Base-by-base conservation (phyloP, 208 protist species). In the Crithidia brevicula region DNA sequence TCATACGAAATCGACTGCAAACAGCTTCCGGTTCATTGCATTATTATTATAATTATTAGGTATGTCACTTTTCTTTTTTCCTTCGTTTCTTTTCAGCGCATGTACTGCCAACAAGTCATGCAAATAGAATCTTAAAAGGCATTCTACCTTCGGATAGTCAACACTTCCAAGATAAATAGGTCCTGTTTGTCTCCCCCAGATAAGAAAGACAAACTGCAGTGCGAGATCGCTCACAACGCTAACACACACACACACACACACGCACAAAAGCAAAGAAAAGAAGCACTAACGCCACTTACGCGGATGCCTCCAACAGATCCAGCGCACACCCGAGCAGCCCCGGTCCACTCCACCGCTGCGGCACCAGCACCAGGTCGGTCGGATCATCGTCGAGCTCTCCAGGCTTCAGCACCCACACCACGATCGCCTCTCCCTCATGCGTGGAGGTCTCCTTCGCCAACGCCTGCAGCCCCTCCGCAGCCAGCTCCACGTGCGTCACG, bases 301-400 rank as follows among this genome's bases (percentile, higher is more conserved):
- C 30, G 2, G 18, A 0, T 7, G 22, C 28, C 18, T 64, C 47
- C n/a, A 85, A 7, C 15, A 79, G 66, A 36, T 90, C 83, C 54
- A 96, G 81, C 5, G 81, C 74, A 72, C 91, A 93, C 34, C 91
- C 91, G 13, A 96, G 77, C 53, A 93, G 72, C 5, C 91, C 91
- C 0, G 56, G 65, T n/a, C 91, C 91, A 0, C 28, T 30, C 91
- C 91, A 93, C 15, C 72, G 71, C 63, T 84, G 82, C 34, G 87
- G 86, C 30, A 93, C 79, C 18, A 96, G 28, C 23, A 85, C 71
- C 6, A 93, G 30, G 56, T 95, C 82, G 2, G 22, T 42, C 10
- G 67, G 74, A 27, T 72, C 60, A 11, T 66, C 71, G 9, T 74
- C 64, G 8, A 40, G 30, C 20, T 79, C 75, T 15, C 57, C 56